Evolutionary conservation across 257 asterid genomes (phyloP).

Genomic region (Cruciata laevipes): DNA sequence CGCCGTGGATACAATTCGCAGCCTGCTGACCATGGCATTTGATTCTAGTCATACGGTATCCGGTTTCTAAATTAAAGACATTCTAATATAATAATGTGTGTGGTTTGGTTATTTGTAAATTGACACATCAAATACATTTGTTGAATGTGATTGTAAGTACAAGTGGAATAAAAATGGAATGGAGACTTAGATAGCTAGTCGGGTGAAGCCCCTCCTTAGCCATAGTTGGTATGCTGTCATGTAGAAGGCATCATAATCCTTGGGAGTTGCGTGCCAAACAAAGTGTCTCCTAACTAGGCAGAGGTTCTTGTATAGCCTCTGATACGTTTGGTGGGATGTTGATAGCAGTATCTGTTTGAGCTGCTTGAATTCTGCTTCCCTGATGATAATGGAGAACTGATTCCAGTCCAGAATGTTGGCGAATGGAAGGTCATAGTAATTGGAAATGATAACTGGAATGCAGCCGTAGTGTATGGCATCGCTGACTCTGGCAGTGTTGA

Average conservation of each 20-base stretch:
- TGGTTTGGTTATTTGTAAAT: not conserved
- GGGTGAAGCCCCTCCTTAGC: conserved; percentile 51
- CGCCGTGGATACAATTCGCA: conserved; percentile 76
- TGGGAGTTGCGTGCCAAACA: conserved; percentile 49
- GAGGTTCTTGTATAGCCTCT: conserved; percentile 39
- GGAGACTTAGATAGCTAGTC: not conserved
- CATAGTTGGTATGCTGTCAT: conserved; percentile 82
- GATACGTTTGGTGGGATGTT: conserved; percentile 37
- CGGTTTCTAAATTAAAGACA: not conserved
- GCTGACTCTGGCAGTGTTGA: conserved; percentile 73
- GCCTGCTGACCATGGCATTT: conserved; percentile 27
- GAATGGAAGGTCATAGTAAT: conserved; percentile 75
- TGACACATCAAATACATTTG: not conserved
- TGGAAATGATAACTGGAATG: conserved; percentile 64
- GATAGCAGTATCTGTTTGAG: conserved; percentile 48
- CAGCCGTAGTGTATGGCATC: conserved; percentile 77
- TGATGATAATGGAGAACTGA: conserved; percentile 52
- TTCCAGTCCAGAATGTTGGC: conserved; percentile 64
- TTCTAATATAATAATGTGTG: not conserved
- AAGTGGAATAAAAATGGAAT: not conserved
- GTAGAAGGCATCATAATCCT: conserved; percentile 49
- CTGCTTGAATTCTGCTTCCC: conserved; percentile 36
- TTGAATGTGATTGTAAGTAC: not conserved
- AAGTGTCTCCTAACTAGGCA: conserved; percentile 58
- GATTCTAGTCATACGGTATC: not conserved